phyloP scores from a whole-genome alignment of 345 rosid genomes.

The Leavenworthia alabamica region DNA sequence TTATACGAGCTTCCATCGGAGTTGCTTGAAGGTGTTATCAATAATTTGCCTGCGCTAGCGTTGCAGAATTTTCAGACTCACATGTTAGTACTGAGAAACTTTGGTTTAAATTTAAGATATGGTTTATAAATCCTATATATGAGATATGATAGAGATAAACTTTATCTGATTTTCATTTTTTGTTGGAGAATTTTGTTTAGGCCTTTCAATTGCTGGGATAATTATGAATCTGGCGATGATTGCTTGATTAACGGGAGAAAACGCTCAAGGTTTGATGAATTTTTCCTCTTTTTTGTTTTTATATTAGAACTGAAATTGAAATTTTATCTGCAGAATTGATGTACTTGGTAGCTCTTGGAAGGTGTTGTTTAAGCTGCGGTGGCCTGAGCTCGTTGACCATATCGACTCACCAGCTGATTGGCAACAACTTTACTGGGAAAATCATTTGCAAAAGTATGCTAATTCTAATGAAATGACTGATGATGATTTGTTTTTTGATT shows the following conservation, averaged over 20 bases:
- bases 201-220: slow-evolving; percentile 46
- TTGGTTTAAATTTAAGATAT: background rate
- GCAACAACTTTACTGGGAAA: slow-evolving; percentile 77
- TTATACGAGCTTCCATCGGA: slow-evolving; percentile 61
- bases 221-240: slow-evolving; percentile 35
- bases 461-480: background rate
- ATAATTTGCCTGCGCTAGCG: slow-evolving; percentile 57
- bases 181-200: slow-evolving; percentile 37
- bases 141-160: background rate
- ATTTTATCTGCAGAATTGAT: slow-evolving; percentile 33
- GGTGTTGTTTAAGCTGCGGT: slow-evolving; percentile 51
- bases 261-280: slow-evolving; percentile 47
- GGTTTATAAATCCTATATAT: background rate
- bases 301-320: background rate
- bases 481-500: background rate
- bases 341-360: slow-evolving; percentile 53
- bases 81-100: slow-evolving; percentile 39
- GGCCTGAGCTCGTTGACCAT: slow-evolving; percentile 42
- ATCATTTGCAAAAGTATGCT: slow-evolving; percentile 64
- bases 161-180: background rate
- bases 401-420: slow-evolving; percentile 43
- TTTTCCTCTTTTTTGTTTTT: background rate
- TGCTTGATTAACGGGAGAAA: slow-evolving; percentile 44
- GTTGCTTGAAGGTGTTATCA: slow-evolving; percentile 42
- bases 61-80: slow-evolving; percentile 52